Evolutionary conservation across 1,139 yeast species (phyloP), one percentile per base, ranked within the genome.

Genomic region (Komagataea norvegica): DNA sequence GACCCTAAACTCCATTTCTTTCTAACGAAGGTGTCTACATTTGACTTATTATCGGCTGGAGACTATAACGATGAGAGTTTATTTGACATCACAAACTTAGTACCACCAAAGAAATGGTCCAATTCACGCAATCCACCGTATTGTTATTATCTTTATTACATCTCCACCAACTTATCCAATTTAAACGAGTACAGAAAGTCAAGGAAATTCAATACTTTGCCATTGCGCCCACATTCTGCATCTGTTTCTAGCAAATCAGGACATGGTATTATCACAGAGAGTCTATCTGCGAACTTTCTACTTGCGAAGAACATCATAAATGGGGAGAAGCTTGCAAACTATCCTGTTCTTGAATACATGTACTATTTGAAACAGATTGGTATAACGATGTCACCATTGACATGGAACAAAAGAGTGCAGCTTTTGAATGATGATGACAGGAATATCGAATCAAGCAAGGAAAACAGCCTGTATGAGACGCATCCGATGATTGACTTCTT

Each of bases 351-450:
- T 4, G 47, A 51, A 31, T 53, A 52, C 23, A 26, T 53, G 11
- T 52, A 48, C 36, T 53, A 49, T 28, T 33, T 53, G 36, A 48
- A 48, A 26, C 57, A 53, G 26, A 44, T 53, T 31, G 56, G 56
- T 3, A 48, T 53, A 4, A 45, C 55, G 1, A 45, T 52, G 53
- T 45, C 51, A n/a, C 57, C 57, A 6, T 33, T 53, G 18, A 50
- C 54, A 14, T 51, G 55, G 55, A 52, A 50, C 35, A 52, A 52
- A 33, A 40, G 46, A 6, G 38, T 50, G 4, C 49, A 50, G 17
- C 11, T 46, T 4, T 25, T 37, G 19, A 48, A 48, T 14, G 51
- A 51, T 34, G 55, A 48, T 35, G 55, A 49, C 20, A 33, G 46
- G 5, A 32, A 36, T 21, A 21, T 26, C 14, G 42, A 43, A 13